A percentile compares a stretch with the other conserved stretches of the same genome.
These are phyloP conservation scores for Torulaspora franciscae DNA, from an alignment of 805 yeast genomes.

Conservation along the genomic window DNA sequence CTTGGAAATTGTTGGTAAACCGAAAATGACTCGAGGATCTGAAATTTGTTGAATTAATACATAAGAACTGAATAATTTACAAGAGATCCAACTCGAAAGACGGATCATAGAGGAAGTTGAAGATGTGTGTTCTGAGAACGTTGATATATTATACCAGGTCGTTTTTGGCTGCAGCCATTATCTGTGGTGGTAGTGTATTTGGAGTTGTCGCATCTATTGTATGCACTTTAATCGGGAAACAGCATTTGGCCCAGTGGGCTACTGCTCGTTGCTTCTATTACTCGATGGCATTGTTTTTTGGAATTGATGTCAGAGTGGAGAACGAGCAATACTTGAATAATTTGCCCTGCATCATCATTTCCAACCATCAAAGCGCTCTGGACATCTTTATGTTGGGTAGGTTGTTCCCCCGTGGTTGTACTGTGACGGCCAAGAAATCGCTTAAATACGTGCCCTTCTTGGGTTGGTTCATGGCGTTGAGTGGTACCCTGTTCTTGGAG, in stretches of 20 bases:
- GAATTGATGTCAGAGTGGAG: conserved; percentile 63
- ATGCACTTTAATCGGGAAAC: conserved; percentile 64
- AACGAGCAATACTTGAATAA: conserved; percentile 56
- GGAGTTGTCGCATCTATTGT: conserved; percentile 74
- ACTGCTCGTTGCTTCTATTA: conserved; percentile 79
- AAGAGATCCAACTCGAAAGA: neutral
- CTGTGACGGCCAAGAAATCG: conserved; percentile 87
- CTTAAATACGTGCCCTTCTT: conserved; percentile 80
- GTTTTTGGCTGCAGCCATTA: conserved; percentile 46
- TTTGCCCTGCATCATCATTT: conserved; percentile 72
- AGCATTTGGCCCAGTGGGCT: conserved; percentile 78
- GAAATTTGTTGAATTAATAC: conserved; percentile 3
- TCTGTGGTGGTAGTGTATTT: conserved; percentile 59
- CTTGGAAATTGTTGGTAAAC: conserved; percentile 6
- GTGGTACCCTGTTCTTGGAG: conserved; percentile 89
- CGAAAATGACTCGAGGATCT: conserved; percentile 4
- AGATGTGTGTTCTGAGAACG: conserved; percentile 19
- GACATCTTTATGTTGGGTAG: conserved; percentile 80
- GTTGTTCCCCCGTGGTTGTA: conserved; percentile 80
- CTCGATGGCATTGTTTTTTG: conserved; percentile 55
- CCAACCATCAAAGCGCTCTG: conserved; percentile 88
- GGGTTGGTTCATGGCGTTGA: conserved; percentile 94
- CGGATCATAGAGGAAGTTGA: neutral
- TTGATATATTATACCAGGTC: conserved; percentile 56
- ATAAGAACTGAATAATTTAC: neutral